Conservation (phyloP, 345 rosid species). For the Aquilaria sinensis region DNA sequence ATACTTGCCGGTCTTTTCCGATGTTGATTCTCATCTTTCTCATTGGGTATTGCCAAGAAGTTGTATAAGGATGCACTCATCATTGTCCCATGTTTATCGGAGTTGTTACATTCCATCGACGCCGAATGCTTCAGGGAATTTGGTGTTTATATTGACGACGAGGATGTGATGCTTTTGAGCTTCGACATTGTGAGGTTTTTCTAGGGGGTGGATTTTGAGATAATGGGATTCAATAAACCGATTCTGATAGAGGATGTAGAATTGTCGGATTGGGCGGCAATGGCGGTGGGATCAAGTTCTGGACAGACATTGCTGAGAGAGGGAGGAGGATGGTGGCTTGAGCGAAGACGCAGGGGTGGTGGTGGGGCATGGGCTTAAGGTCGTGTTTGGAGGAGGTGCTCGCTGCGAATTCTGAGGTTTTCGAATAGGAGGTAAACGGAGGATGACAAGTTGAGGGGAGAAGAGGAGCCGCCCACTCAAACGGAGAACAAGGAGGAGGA, state of each 20-base stretch:
- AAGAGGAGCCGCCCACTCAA: too few relatives aligned
- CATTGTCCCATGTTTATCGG: conserved; percentile 55
- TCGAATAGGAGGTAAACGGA: too few relatives aligned
- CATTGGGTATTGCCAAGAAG: conserved; percentile 21
- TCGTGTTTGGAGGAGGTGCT: conserved; percentile 55
- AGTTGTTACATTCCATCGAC: conserved; percentile 59
- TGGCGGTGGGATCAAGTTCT: conserved; percentile 41
- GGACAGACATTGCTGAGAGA: conserved; percentile 73
- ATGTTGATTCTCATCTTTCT: conserved; percentile 8
- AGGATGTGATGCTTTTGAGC: conserved; percentile 40
- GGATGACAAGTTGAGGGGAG: too few relatives aligned
- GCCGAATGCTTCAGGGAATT: conserved; percentile 56
- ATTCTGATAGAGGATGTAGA: background rate
- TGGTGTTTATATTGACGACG: conserved; percentile 54
- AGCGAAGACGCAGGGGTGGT: conserved; percentile 38
- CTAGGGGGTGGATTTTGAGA: conserved; percentile 30
- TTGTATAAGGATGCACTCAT: conserved; percentile 35
- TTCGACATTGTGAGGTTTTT: conserved; percentile 64
- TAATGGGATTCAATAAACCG: conserved; percentile 10
- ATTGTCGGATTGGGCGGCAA: conserved; percentile 57
- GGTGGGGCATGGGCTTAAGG: conserved; percentile 12
- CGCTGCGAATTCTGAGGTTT: too few relatives aligned
- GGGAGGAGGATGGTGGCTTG: conserved; percentile 35
- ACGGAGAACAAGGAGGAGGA: too few relatives aligned
- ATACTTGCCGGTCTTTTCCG: conserved; percentile 40